phyloP scores from a whole-genome alignment of 148 eudicot species.

The Mesembryanthemum crystallinum region DNA sequence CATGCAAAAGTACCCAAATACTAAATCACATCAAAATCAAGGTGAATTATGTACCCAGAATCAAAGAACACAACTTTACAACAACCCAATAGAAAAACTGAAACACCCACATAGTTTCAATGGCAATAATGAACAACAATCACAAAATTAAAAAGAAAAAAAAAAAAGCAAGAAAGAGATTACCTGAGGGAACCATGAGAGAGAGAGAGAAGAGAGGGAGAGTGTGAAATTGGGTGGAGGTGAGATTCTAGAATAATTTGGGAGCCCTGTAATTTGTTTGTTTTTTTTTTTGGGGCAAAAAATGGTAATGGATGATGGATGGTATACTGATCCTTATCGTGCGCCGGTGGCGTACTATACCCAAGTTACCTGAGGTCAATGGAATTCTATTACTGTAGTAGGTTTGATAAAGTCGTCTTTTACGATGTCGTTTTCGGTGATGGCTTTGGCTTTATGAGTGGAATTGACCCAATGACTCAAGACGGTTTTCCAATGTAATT shows the following conservation, averaged over 20 bases:
- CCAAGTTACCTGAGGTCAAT: neutral
- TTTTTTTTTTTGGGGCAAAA: neutral
- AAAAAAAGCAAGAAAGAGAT: neutral
- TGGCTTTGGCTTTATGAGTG: neutral
- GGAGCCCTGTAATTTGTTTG: neutral
- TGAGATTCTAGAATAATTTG: neutral
- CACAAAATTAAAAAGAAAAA: neutral
- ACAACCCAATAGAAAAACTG: neutral
- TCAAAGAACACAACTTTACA: constrained; percentile 9
- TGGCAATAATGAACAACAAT: neutral
- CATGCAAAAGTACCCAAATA: neutral
- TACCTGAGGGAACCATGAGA: constrained; percentile 22
- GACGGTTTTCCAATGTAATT: too few relatives aligned
- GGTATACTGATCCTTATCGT: neutral
- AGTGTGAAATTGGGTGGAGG: constrained; percentile 13
- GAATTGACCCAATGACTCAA: neutral
- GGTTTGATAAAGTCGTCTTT: neutral
- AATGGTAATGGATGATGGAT: neutral
- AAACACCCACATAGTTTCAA: constrained; percentile 4
- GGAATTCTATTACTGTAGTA: neutral
- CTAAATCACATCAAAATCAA: constrained; percentile 5
- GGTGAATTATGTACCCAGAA: constrained; percentile 1
- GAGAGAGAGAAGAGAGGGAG: constrained; percentile 8
- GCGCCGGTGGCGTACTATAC: constrained; percentile 5
- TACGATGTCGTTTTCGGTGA: neutral